Percentiles rank a stretch among this genome's conserved stretches.
phyloP scores from a whole-genome alignment of 2,329 filamentous ascomycete species.

The Huntiella decipiens region DNA sequence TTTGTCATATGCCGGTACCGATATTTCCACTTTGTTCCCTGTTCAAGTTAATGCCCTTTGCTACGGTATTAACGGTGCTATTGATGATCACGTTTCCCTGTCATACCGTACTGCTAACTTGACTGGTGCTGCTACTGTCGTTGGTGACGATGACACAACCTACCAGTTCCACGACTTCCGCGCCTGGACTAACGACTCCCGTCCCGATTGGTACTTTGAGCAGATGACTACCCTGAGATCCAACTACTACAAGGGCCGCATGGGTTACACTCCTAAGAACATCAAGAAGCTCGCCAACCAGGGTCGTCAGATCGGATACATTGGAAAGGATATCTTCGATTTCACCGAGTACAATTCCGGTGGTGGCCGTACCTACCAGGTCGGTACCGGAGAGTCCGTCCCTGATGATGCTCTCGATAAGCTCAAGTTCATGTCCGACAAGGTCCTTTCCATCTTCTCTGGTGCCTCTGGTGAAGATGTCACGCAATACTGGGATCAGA shows the following conservation, averaged over 20 bases:
- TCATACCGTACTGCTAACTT: constrained; percentile 67
- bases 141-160: constrained; percentile 52
- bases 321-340: constrained; percentile 71
- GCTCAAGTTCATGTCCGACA: constrained; percentile 61
- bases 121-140: constrained; percentile 43
- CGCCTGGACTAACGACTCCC: constrained; percentile 58
- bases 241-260: constrained; percentile 67
- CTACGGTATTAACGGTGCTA: constrained; percentile 47
- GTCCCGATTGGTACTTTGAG: constrained; percentile 84
- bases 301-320: constrained; percentile 52
- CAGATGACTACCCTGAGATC: constrained; percentile 61
- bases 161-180: constrained; percentile 85
- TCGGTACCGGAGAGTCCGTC: constrained; percentile 30
- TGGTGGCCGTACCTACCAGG: constrained; percentile 50
- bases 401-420: constrained; percentile 30
- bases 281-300: constrained; percentile 47
- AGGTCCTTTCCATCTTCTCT: constrained; percentile 60
- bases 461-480: constrained; percentile 59
- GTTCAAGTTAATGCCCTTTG: constrained; percentile 88
- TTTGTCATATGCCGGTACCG: constrained; percentile 65
- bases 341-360: constrained; percentile 56
- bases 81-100: constrained; percentile 57
- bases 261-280: constrained; percentile 68
- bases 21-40: constrained; percentile 79
- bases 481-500: constrained; percentile 60